phyloP scores from a whole-genome alignment of 768 basidiomycete genomes.

The Trametes meyenii region DNA sequence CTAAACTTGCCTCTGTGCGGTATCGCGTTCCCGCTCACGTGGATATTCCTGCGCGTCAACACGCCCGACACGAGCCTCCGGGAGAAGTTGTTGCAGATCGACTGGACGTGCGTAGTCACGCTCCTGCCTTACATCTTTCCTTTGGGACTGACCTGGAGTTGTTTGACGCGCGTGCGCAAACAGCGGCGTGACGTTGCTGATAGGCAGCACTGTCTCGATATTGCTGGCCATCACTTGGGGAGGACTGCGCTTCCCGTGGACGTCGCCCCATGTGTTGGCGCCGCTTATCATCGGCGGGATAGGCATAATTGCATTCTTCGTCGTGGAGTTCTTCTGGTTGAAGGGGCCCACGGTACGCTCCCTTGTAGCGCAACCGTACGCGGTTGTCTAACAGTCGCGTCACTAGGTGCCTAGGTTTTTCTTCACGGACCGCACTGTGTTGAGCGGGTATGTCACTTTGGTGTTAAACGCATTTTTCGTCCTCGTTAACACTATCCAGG shows the following conservation, averaged over 20 bases:
- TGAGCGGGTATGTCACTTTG: neutral
- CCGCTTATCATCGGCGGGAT: conserved; percentile 44
- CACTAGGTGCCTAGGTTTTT: neutral
- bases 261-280: conserved; percentile 39
- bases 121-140: conserved; percentile 16
- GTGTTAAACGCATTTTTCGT: neutral
- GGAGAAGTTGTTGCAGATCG: conserved; percentile 35
- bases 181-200: conserved; percentile 41
- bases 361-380: conserved; percentile 16
- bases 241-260: conserved; percentile 45
- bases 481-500: neutral
- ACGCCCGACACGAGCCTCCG: conserved; percentile 32
- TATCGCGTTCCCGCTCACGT: conserved; percentile 14
- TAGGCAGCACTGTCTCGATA: conserved; percentile 34
- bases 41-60: conserved; percentile 15
- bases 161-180: neutral
- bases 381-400: neutral
- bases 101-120: conserved; percentile 39
- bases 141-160: neutral
- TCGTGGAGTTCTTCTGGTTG: conserved; percentile 16
- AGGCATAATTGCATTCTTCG: conserved; percentile 32
- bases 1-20: conserved; percentile 38
- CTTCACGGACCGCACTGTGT: too few relatives aligned
- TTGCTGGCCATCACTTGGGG: conserved; percentile 47
- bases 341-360: conserved; percentile 28